Base-by-base conservation (phyloP, 148 eudicot genomes). In the Mesembryanthemum crystallinum region DNA sequence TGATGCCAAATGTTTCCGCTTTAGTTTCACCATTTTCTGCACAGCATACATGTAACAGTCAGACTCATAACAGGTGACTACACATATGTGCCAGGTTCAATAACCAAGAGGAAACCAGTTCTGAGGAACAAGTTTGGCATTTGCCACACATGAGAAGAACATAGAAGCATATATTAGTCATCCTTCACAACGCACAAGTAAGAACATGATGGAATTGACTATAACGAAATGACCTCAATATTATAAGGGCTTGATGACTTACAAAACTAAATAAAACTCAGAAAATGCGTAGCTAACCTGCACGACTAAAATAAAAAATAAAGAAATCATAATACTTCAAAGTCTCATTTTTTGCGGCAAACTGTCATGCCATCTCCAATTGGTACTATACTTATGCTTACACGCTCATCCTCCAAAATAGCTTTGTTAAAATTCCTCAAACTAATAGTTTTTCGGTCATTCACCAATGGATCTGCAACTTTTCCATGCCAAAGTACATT, bases 341-440 rank as follows among this genome's bases (percentile, higher is more conserved):
- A 67, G 35, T 64, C 29, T 85, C 83, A 91, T 81, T 80, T 77
- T 79, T 92, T 95, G 59, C 91, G 87, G 79, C 98, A 95, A 72
- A 95, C 90, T 39, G 99, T 95, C 91, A 95, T 92, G 74, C 99
- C 99, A 87, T 95, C 99, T 24, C 98, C 99, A 76, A 95, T 87
- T 0, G 99, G 99, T 62, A 95, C 97, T 89, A 90, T 88, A 80
- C 99, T 95, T 66, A 86, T 85, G 85, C 86, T 84, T 33, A 95
- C 89, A 30, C 97, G 99, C 67, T 81, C 71, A 81, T 95, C 99
- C 67, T 84, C 87, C 82, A 90, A 67, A 51, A 95, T 32, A 35
- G 81, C 82, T 69, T 54, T 86, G 64, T 95, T 95, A 78, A 95
- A 95, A 49, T 86, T 75, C 79, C 97, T 88, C 30, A 94, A 73